Conservation (phyloP, 208 protist genomes). For the Leptomonas pyrrhocoris region DNA sequence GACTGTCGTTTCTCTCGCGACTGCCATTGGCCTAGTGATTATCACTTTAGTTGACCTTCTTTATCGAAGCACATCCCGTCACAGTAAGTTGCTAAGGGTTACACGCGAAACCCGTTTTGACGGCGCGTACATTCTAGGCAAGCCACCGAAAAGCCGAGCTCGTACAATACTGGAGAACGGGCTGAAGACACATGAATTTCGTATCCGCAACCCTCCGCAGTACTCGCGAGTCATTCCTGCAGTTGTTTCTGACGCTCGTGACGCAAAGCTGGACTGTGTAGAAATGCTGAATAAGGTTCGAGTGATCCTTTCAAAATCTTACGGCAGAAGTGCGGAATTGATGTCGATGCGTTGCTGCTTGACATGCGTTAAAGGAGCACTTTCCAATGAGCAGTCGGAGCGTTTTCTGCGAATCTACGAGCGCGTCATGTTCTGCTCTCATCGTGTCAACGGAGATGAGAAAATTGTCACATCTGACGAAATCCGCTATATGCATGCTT, state of each 20-base stretch:
- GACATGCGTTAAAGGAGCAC: constrained; percentile 72
- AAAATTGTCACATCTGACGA: constrained; percentile 72
- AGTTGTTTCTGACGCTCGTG: constrained; percentile 68
- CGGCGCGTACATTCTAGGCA: constrained; percentile 71
- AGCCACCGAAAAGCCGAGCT: constrained; percentile 40
- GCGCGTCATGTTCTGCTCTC: constrained; percentile 70
- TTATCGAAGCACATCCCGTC: constrained; percentile 55
- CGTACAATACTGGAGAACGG: constrained; percentile 77
- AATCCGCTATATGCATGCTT: constrained; percentile 88
- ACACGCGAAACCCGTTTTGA: constrained; percentile 79
- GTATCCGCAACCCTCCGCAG: constrained; percentile 66
- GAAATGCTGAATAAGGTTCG: constrained; percentile 81
- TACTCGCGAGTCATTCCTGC: constrained; percentile 63
- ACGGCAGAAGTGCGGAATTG: constrained; percentile 61
- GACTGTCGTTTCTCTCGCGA: constrained; percentile 75
- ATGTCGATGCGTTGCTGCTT: constrained; percentile 92
- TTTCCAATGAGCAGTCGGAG: constrained; percentile 58
- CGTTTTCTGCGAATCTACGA: constrained; percentile 85
- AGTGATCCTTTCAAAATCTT: constrained; percentile 45
- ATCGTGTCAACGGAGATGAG: constrained; percentile 61
- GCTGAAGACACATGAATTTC: constrained; percentile 60
- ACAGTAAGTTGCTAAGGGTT: constrained; percentile 55
- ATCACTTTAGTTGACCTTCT: constrained; percentile 64
- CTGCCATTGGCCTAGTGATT: constrained; percentile 67
- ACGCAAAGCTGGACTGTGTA: constrained; percentile 69